Percentiles rank a stretch among this genome's conserved stretches.
phyloP scores from a whole-genome alignment of 306 rosid species.

The Cicer bijugum region DNA sequence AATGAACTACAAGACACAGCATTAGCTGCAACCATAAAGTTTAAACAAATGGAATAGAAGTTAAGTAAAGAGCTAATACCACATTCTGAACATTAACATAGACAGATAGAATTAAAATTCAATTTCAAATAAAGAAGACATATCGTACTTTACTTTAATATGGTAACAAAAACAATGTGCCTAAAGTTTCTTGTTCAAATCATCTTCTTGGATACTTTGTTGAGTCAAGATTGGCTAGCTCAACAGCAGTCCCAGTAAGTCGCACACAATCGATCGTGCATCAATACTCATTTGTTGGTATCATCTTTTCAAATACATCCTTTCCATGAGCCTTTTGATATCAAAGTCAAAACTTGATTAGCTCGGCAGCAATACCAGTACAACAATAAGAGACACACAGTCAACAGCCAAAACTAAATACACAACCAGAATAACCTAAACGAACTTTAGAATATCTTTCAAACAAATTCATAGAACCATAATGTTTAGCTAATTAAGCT shows the following conservation, averaged over 20 bases:
- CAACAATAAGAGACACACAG: background rate
- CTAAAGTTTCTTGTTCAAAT: background rate
- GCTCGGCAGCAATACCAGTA: slow-evolving; percentile 2
- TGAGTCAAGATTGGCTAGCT: background rate
- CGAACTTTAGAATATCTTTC: background rate
- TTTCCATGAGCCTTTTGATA: slow-evolving; percentile 20
- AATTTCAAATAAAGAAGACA: no score
- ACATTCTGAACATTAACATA: background rate
- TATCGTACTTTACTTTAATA: no score
- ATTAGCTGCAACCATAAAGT: background rate
- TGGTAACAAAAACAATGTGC: background rate
- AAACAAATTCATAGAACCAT: background rate
- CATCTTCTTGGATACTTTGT: background rate
- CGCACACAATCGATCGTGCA: background rate
- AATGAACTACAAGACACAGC: background rate
- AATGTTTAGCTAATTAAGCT: no score
- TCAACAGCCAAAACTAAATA: background rate
- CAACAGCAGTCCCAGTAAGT: background rate
- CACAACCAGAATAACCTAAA: slow-evolving; percentile 2
- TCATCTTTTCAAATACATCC: background rate
- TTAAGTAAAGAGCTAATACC: background rate
- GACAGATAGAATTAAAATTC: no score
- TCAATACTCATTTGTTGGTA: background rate
- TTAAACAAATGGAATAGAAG: background rate
- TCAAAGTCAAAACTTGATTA: background rate